A percentile compares a stretch with the other conserved stretches of the same genome.
Evolutionary conservation across 23 red algal genomes (phyloP).

Genomic region (Pyropia yezoensis): DNA sequence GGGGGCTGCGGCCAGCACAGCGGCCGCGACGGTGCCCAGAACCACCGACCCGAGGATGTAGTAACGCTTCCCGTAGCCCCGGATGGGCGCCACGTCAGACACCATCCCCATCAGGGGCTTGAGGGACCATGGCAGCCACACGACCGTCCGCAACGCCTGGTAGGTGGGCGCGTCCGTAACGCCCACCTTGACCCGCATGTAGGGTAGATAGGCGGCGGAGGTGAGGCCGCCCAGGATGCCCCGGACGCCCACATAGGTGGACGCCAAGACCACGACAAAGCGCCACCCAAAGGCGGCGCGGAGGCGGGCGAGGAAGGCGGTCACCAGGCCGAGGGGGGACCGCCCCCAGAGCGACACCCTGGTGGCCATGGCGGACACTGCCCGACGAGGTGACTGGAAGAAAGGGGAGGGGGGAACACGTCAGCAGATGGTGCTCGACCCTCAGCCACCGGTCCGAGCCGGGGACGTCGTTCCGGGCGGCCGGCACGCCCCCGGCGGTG

Average conservation of each 20-base stretch:
- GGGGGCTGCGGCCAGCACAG: slow-evolving; percentile 19
- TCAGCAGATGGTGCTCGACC: no score
- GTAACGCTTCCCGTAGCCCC: slow-evolving; percentile 36
- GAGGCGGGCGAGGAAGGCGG: slow-evolving; percentile 18
- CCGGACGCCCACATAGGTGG: slow-evolving; percentile 29
- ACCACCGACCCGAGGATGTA: slow-evolving; percentile 39
- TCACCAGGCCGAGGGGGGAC: no score
- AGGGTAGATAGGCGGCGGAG: no score
- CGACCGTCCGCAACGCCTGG: slow-evolving; percentile 40
- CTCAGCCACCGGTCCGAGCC: no score
- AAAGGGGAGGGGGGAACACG: no score
- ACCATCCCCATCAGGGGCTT: slow-evolving; percentile 49
- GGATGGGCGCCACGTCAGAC: slow-evolving; percentile 42
- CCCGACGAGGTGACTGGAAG: no score
- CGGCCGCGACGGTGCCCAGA: slow-evolving; percentile 12
- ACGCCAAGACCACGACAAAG: slow-evolving; percentile 34
- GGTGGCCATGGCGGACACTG: no score
- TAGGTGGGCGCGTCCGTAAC: slow-evolving; percentile 54
- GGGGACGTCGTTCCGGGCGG: no score
- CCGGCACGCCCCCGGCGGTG: no score
- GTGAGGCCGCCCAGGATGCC: no score
- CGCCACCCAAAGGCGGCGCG: slow-evolving; percentile 34
- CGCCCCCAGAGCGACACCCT: no score
- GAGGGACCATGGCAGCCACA: slow-evolving; percentile 36
- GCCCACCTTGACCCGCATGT: no score